Base-by-base conservation (phyloP, 2,329 filamentous ascomycete genomes). In the Macroventuria anomochaeta region DNA sequence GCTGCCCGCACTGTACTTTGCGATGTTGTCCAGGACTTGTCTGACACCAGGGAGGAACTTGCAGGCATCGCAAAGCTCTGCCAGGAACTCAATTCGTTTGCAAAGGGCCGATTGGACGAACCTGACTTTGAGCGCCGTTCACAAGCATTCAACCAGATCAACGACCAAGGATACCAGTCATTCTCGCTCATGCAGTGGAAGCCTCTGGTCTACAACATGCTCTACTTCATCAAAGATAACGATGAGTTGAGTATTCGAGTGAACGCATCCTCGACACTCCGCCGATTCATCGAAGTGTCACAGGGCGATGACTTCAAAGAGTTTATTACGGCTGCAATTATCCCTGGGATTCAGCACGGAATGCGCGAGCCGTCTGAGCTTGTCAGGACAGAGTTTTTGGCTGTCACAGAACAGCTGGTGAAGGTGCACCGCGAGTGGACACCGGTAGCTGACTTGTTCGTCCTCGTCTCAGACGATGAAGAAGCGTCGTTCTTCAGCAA, bases 401-500 rank as follows among this genome's bases (percentile, higher is more conserved):
- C 87, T 53, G 85, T 96, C 0, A 84, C 97, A 65, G 91, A 90
- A 15, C 87, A 89, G 71, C 79, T 97, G 5, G 82, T 97, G 28
- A 85, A 87, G 53, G 79, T 82, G 34, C 86, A 95, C 68, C 81
- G 88, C 0, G 76, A 82, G 0, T 93, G 91, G 86, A 71, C 82
- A 5, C 84, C 86, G 2, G 82, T 97, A 32, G 82, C 83, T 25
- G 92, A 96, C 70, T 83, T 99, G 77, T 79, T 84, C 53, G 80
- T 82, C 5, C 81, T 99, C 10, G 81, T 95, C 32, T 83, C 84
- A 7, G 82, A 80, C 12, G 91, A 96, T 56, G 89, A 93, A 39
- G 89, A 90, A 65, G 85, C 86, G 10, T 90, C 90, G 0, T 97
- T 99, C 78, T 99, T 97, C 79, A 89, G 85, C 74, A 96, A 97